Conservation (phyloP, 1,284 basidiomycete genomes). For the Boletus sp. region DNA sequence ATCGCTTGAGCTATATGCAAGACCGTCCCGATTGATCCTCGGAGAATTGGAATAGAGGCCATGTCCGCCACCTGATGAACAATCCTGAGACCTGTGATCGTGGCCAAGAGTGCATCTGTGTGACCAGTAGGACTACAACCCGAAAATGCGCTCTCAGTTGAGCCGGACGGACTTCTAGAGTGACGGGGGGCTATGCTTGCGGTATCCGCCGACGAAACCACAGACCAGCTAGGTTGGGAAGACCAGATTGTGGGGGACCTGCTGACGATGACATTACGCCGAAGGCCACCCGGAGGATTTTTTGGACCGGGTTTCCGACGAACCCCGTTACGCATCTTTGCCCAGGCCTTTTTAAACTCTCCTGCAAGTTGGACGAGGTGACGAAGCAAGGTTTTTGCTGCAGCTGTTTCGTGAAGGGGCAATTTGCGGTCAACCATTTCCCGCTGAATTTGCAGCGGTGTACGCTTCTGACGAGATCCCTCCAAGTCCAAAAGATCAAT, state of each 20-base stretch:
- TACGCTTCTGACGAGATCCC: background rate
- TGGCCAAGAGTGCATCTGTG: background rate
- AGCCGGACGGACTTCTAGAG: background rate
- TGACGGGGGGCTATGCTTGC: background rate
- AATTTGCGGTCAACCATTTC: conserved; percentile 22
- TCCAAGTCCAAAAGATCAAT: conserved; percentile 9
- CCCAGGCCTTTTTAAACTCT: conserved; percentile 9
- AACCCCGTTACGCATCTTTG: background rate
- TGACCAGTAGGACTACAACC: conserved; percentile 2
- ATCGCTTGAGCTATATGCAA: conserved; percentile 11
- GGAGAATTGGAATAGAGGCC: conserved; percentile 2
- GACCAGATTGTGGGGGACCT: background rate
- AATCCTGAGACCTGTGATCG: conserved; percentile 12
- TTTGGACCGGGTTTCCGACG: background rate
- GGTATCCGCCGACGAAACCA: background rate
- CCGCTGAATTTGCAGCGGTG: conserved; percentile 15
- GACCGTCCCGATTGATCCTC: conserved; percentile 11
- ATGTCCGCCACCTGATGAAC: conserved; percentile 15
- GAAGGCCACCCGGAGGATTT: background rate
- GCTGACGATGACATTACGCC: background rate
- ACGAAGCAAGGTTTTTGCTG: conserved; percentile 15
- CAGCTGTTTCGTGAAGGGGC: conserved; percentile 14
- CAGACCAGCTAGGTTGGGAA: background rate
- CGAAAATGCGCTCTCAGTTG: background rate
- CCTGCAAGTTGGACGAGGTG: background rate